Base-by-base conservation (phyloP, 805 yeast species). In the Isabelozyma heimii region DNA sequence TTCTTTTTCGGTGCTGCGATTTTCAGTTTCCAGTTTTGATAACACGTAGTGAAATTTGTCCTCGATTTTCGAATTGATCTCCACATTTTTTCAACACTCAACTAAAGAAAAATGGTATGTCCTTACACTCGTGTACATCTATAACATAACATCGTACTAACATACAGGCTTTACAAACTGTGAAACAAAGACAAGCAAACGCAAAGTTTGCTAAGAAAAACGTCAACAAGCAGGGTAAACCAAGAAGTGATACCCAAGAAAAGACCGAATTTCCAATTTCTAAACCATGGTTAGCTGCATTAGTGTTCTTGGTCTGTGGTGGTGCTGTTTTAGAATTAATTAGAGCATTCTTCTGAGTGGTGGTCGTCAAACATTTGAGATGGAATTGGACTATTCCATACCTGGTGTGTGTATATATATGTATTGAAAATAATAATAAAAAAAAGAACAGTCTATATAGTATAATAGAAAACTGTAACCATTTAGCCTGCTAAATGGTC, bases 161-260 rank as follows among this genome's bases (percentile, higher is more conserved):
- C 27, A 15, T 10, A 5, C 17, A 75, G 91, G 89, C 88, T 53
- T 61, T 76, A 30, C 97, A 91, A 77, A 87, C 97, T 20, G 91
- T 94, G 49, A 84, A 80, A 60, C 97, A 91, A 72, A 85, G 91
- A 70, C 75, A 81, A 47, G 97, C 96, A n/a, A 91, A 91, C 68
- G 81, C 80, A 60, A 88, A 85, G 65, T 92, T 84, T 67, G 89
- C 87, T 59, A 87, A 85, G 68, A 79, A 76, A 58, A 83, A 85
- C 55, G 87, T 83, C 60, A 77, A 79, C 54, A 84, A 85, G 64
- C 84, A 81, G 74, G 97, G 97, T 48, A 85, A 85, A 72, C 81
- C 85, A 43, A 83, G 80, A 58, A 45, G 52, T 26, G 65, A 71
- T 12, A 66, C 57, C 40, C 61, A 62, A 40, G 66, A 66, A 17